phyloP scores from a whole-genome alignment of 2,329 filamentous ascomycete species.

The Plenodomus lindquistii region DNA sequence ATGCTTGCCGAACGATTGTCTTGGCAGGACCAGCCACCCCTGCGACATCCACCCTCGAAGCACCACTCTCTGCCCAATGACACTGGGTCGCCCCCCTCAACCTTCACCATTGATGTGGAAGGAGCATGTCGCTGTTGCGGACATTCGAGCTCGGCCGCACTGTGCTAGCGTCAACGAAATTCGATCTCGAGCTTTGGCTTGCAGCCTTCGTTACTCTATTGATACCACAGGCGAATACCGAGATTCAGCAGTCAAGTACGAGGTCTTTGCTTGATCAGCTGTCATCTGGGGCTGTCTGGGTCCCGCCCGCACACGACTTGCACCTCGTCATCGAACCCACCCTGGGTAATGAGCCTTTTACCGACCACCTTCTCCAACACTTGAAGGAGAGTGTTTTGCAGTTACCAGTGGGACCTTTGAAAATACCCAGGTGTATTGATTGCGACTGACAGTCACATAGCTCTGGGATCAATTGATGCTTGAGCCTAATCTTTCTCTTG shows the following conservation, averaged over 20 bases:
- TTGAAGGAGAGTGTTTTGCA: conserved; percentile 29
- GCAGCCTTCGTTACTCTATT: conserved; percentile 41
- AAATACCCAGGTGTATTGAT: too few species aligned
- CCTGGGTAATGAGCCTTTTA: conserved; percentile 27
- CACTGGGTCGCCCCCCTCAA: neutral
- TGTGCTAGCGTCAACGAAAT: conserved; percentile 29
- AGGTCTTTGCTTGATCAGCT: conserved; percentile 22
- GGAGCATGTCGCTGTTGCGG: conserved; percentile 26
- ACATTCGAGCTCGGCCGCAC: conserved; percentile 41
- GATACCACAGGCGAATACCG: conserved; percentile 28
- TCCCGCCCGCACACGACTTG: conserved; percentile 38
- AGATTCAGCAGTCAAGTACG: conserved; percentile 23
- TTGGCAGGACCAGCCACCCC: conserved; percentile 19
- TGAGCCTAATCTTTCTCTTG: conserved; percentile 18
- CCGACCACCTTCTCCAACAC: conserved; percentile 16
- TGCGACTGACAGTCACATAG: conserved; percentile 19
- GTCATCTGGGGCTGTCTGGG: conserved; percentile 35
- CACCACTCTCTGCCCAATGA: neutral
- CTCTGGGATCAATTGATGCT: conserved; percentile 43
- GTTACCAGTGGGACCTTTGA: conserved; percentile 29
- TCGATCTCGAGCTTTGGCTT: conserved; percentile 41
- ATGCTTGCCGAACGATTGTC: conserved; percentile 18
- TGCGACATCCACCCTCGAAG: neutral
- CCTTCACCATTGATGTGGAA: conserved; percentile 1
- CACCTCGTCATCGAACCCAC: conserved; percentile 33